Conservation (phyloP, 2,329 filamentous ascomycete genomes). For the Ceratocystis cubensis region DNA sequence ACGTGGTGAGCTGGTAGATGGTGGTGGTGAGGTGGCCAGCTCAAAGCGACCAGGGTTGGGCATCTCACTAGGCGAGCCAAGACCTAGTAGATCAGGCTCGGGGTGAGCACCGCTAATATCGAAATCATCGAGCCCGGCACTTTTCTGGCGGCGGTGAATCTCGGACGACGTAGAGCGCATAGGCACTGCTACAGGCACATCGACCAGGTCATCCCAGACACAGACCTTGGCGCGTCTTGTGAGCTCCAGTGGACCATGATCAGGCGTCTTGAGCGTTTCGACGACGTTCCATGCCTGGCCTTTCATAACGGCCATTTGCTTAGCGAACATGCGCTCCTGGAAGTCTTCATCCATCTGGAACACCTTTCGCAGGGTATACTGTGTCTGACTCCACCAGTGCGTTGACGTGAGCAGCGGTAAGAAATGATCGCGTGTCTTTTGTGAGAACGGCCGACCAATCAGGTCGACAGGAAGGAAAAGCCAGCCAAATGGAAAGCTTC, state of each 20-base stretch:
- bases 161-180: slow-evolving; percentile 78
- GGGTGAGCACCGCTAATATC: slow-evolving; percentile 56
- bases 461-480: slow-evolving; percentile 92
- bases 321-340: slow-evolving; percentile 97
- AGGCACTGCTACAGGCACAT: slow-evolving; percentile 86
- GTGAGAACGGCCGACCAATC: slow-evolving; percentile 90
- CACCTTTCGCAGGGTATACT: slow-evolving; percentile 68
- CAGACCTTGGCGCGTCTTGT: slow-evolving; percentile 83
- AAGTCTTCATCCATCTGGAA: slow-evolving; percentile 93
- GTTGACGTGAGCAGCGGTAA: slow-evolving; percentile 90
- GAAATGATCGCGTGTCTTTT: slow-evolving; percentile 87
- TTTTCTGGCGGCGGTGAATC: slow-evolving; percentile 51
- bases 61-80: slow-evolving; percentile 50
- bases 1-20: neutral
- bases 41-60: slow-evolving; percentile 68
- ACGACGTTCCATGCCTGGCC: slow-evolving; percentile 99
- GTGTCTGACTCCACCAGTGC: slow-evolving; percentile 93
- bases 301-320: slow-evolving; percentile 97
- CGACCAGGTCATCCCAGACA: slow-evolving; percentile 96
- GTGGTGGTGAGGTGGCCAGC: slow-evolving; percentile 37
- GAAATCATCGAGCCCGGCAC: slow-evolving; percentile 57
- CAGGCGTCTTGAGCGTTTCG: slow-evolving; percentile 82
- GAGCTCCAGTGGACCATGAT: slow-evolving; percentile 87
- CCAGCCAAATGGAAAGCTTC: slow-evolving; percentile 95
- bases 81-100: slow-evolving; percentile 56